Conservation (phyloP, 805 yeast genomes). For the Kodamaea jinghongensis region DNA sequence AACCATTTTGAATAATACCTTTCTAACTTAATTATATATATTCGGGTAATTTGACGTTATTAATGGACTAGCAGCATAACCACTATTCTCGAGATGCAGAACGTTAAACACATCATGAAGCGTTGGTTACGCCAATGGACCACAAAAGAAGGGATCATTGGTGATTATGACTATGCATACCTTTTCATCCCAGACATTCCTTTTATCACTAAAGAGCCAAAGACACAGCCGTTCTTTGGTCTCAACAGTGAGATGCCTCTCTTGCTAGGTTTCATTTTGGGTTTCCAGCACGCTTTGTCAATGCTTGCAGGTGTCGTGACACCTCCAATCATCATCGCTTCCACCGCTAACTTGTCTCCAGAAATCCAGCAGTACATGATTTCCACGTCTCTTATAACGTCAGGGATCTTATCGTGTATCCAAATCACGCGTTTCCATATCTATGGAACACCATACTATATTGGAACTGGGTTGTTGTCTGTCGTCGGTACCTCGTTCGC, state of each 20-base stretch:
- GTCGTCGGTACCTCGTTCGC: slow-evolving; percentile 93
- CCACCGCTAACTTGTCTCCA: slow-evolving; percentile 55
- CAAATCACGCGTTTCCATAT: slow-evolving; percentile 83
- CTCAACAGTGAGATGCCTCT: slow-evolving; percentile 78
- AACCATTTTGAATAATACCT: no score
- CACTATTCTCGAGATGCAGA: slow-evolving; percentile 1
- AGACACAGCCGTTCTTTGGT: slow-evolving; percentile 79
- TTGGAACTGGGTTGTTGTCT: slow-evolving; percentile 86
- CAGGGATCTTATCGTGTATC: slow-evolving; percentile 58
- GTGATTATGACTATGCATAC: slow-evolving; percentile 80
- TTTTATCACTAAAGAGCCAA: slow-evolving; percentile 45
- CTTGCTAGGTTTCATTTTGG: slow-evolving; percentile 71
- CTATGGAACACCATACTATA: slow-evolving; percentile 65
- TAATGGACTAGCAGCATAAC: neutral
- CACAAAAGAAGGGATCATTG: slow-evolving; percentile 78
- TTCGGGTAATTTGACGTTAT: no score
- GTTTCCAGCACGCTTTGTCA: slow-evolving; percentile 83
- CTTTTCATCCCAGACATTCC: slow-evolving; percentile 82
- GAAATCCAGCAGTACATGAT: slow-evolving; percentile 38
- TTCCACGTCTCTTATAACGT: slow-evolving; percentile 35
- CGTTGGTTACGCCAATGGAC: slow-evolving; percentile 48
- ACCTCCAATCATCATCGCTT: slow-evolving; percentile 74
- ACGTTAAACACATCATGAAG: slow-evolving; percentile 14
- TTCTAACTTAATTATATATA: no score
- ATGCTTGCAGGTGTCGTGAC: slow-evolving; percentile 91